Base-by-base conservation (phyloP, 108 stramenopile species). In the Parmales sp. region DNA sequence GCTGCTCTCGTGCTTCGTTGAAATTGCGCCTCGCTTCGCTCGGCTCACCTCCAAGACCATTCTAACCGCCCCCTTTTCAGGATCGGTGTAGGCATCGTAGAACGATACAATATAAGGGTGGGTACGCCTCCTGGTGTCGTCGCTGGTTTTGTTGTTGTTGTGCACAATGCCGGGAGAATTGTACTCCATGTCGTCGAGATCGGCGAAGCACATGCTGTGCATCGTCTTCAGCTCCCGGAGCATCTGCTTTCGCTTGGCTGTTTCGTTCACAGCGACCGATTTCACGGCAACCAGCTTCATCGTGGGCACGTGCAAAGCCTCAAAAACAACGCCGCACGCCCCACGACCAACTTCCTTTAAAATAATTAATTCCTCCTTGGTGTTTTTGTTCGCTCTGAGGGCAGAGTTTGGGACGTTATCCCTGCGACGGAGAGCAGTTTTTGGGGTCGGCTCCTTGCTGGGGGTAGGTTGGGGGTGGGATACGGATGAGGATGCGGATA, bases 271-370 rank as follows among this genome's bases (percentile, higher is more conserved):
- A 34, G 76, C 63, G 13, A 86, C 76, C 43, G 66, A 64, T 63
- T 86, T 86, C 34, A 86, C 78, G 13, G 86, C 86, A 28, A 86
- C 86, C 50, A 86, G 44, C 19, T 66, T 72, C 70, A 86, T 64
- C 2, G 83, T 71, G 13, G 86, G 82, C 20, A 78, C 64, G 73
- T 85, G 82, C 2, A 86, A 29, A 5, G 83, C 86, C 67, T 77
- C 76, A 44, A 50, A 63, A 29, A 86, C 86, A 9, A 45, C 63
- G 13, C 83, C 86, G 29, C 76, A 72, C n/a, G 83, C 84, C 0
- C 86, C 86, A 4, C 78, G 46, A 13, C 86, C 86, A 2, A 86
- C 64, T 29, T 75, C 72, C 0, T 51, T 67, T 41, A 85, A 45
- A 39, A 80, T 44, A 18, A 84, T 48, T 39, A 80, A 71, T 3